A percentile compares a stretch with the other conserved stretches of the same genome.
Evolutionary conservation across 257 asterid species (phyloP).

Genomic region (Salvia miltiorrhiza): DNA sequence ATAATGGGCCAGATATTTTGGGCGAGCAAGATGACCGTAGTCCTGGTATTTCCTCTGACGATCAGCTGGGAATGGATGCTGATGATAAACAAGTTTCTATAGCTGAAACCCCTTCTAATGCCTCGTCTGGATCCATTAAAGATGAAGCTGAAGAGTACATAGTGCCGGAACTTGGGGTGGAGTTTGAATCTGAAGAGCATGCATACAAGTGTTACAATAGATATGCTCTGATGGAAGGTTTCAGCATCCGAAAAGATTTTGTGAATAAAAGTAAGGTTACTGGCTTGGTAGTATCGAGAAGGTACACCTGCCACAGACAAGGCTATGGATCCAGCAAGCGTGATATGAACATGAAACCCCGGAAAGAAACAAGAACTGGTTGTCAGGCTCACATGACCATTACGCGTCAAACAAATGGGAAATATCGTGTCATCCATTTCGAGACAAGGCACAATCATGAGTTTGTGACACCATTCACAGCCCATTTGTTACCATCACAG

Average conservation of each 20-base stretch:
- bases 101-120: constrained; percentile 31
- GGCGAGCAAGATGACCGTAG: constrained; percentile 18
- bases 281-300: constrained; percentile 54
- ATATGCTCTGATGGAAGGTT: constrained; percentile 58
- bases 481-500: constrained; percentile 61
- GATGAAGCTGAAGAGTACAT: constrained; percentile 31
- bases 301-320: constrained; percentile 67
- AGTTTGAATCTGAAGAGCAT: constrained; percentile 53
- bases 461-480: constrained; percentile 50
- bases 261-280: constrained; percentile 54
- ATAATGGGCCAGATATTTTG: constrained; percentile 5
- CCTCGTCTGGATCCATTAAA: constrained; percentile 27
- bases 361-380: constrained; percentile 55
- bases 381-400: constrained; percentile 64
- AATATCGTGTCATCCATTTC: constrained; percentile 51
- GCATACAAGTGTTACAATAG: constrained; percentile 54
- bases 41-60: constrained; percentile 25
- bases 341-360: constrained; percentile 32
- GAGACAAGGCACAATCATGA: constrained; percentile 58
- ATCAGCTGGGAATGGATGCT: constrained; percentile 23
- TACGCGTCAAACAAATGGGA: constrained; percentile 54
- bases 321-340: constrained; percentile 48
- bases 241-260: constrained; percentile 62
- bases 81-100: constrained; percentile 23
- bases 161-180: constrained; percentile 54